phyloP scores from a whole-genome alignment of 1,284 basidiomycete genomes.

The Spongiforma sp. region DNA sequence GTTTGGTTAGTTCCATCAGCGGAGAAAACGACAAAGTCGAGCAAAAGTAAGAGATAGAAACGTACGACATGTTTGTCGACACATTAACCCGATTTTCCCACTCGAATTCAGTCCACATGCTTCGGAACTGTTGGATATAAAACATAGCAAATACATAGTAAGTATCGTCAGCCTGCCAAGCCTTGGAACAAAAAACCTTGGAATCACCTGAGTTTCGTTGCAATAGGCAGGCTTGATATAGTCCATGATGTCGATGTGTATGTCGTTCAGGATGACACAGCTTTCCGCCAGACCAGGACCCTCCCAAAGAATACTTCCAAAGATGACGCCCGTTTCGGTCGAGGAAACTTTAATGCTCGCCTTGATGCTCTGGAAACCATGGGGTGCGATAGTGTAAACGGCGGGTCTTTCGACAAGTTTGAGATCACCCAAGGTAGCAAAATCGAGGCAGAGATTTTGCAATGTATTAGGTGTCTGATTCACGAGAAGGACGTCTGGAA shows the following conservation, averaged over 20 bases:
- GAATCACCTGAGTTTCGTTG: conserved; percentile 86
- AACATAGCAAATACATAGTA: no score
- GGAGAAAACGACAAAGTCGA: not conserved
- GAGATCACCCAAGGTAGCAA: conserved; percentile 96
- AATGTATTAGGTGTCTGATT: conserved; percentile 96
- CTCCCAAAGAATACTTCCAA: conserved; percentile 98
- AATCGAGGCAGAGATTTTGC: conserved; percentile 97
- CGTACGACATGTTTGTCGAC: conserved; percentile 69
- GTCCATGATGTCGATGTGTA: conserved; percentile 99
- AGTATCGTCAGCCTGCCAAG: conserved; percentile 3
- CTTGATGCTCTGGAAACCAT: conserved; percentile 98
- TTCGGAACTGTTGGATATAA: conserved; percentile 80
- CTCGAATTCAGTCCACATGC: conserved; percentile 92
- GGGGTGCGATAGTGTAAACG: conserved; percentile 92
- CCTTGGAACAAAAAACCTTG: not conserved
- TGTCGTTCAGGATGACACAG: conserved; percentile 94
- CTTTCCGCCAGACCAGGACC: conserved; percentile 87
- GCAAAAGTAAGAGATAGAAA: not conserved
- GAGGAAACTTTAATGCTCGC: conserved; percentile 98
- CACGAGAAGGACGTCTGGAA: conserved; percentile 89
- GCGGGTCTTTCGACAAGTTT: conserved; percentile 97
- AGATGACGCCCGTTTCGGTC: conserved; percentile 98
- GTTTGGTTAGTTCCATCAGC: no score
- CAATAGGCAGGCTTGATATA: conserved; percentile 99
- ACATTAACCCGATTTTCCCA: conserved; percentile 94